Evolutionary conservation across 257 asterid species (phyloP), one percentile per base, ranked within the genome.

Genomic region (Solanum medicagineum): DNA sequence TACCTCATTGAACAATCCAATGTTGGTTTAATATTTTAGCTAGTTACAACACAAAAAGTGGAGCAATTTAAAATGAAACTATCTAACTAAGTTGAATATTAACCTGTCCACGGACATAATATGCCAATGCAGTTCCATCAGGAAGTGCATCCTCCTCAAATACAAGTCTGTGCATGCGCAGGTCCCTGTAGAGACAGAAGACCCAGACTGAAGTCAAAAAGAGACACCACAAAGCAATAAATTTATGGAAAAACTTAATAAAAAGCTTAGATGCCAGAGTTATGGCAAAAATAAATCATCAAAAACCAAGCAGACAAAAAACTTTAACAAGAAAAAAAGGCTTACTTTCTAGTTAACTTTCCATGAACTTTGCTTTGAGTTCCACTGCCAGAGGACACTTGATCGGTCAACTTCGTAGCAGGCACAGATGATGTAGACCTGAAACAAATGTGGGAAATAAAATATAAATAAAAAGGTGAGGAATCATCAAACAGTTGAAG

Each of bases 321-420:
- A 22, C 63, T 77, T 77, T 77, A 51, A 77, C 63, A 77, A 53
- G 63, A 54, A 16, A 77, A 77, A 45, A 69, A 66, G 55, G 81
- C 95, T 86, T 83, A 97, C 99, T 97, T 97, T 84, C 88, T 90
- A 32, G 99, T 97, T 53, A 97, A 88, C 92, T 83, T 91, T 85
- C 97, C 97, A 74, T 87, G 91, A 85, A 85, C 86, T 87, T 94
- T 92, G 82, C 73, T 81, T 73, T 83, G 90, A 56, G 92, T 85
- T 29, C 80, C 89, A 75, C 89, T 44, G 83, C 84, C 84, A 84
- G 90, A 89, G 86, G 91, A 87, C 81, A 74, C 62, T 84, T 83
- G 86, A 26, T 89, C 83, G 14, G 88, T 81, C 24, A 93, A 81
- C 84, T 86, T 91, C 40, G 66, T 40, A 85, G 62, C 69, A 83